Conservation (phyloP, 176 grass and related monocot genomes). For the Carex scoparia region DNA sequence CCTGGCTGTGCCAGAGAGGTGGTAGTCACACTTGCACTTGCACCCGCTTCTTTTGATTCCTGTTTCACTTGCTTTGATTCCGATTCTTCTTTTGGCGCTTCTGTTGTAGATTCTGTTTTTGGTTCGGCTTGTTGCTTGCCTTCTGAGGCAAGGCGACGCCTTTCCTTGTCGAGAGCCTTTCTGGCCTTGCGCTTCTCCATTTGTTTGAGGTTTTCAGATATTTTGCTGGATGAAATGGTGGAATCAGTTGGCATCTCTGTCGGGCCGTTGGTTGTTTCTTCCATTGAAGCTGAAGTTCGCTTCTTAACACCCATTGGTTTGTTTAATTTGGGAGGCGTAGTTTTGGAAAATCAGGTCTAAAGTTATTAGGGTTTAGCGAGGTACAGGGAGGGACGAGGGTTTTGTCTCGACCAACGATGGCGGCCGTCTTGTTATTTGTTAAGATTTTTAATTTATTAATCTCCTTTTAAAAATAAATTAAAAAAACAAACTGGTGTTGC, state of each 20-base stretch:
- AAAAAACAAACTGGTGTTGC: too few species aligned
- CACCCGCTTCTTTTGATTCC: not conserved
- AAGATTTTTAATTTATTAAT: too few species aligned
- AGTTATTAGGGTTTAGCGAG: slow-evolving; percentile 63
- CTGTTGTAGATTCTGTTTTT: not conserved
- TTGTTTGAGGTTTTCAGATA: slow-evolving; percentile 36
- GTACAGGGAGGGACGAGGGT: not conserved
- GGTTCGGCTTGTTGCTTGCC: slow-evolving; percentile 12
- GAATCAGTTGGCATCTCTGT: slow-evolving; percentile 4
- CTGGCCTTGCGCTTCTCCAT: slow-evolving; percentile 85
- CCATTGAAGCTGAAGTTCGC: slow-evolving; percentile 25
- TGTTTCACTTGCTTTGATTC: not conserved
- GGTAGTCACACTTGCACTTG: not conserved
- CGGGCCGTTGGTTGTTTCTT: slow-evolving; percentile 1
- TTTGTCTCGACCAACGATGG: not conserved
- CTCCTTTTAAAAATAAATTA: too few species aligned
- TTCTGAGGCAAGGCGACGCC: slow-evolving; percentile 38
- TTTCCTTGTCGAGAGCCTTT: slow-evolving; percentile 69
- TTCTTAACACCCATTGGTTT: slow-evolving; percentile 57
- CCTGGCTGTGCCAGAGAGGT: slow-evolving; percentile 28
- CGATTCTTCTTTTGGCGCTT: not conserved
- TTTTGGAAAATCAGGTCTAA: slow-evolving; percentile 24
- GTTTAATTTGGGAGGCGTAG: not conserved
- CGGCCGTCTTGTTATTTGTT: not conserved
- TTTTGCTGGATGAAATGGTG: not conserved